Percentiles rank a stretch among this genome's conserved stretches.
Evolutionary conservation across 768 basidiomycete genomes (phyloP).

Genomic region (Amanita fuliginea): DNA sequence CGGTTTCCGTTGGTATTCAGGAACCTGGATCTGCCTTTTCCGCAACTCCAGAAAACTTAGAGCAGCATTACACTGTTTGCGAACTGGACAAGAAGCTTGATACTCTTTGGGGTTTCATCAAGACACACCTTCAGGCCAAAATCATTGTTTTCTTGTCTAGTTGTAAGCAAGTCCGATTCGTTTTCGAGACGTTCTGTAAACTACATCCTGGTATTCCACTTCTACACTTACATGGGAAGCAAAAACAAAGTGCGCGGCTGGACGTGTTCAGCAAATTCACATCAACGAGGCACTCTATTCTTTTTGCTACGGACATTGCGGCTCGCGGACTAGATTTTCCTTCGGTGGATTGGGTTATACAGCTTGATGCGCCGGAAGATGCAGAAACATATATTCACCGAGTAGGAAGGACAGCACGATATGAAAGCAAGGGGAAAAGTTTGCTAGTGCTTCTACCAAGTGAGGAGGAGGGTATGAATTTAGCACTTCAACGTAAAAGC

Average conservation of each 20-base stretch:
- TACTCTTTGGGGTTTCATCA: slow-evolving; percentile 89
- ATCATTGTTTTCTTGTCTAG: slow-evolving; percentile 89
- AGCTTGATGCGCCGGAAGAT: slow-evolving; percentile 94
- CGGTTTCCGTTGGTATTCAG: slow-evolving; percentile 60
- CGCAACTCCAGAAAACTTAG: slow-evolving; percentile 66
- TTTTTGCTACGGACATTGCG: slow-evolving; percentile 95
- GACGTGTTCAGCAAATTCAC: slow-evolving; percentile 80
- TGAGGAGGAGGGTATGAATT: slow-evolving; percentile 87
- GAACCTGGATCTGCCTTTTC: slow-evolving; percentile 32
- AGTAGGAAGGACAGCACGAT: slow-evolving; percentile 90
- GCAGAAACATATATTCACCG: slow-evolving; percentile 97
- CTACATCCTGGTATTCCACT: slow-evolving; percentile 91
- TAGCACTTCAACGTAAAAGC: slow-evolving; percentile 58
- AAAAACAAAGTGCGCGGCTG: slow-evolving; percentile 86
- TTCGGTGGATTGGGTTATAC: slow-evolving; percentile 92
- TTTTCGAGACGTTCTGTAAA: slow-evolving; percentile 90
- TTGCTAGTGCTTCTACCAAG: slow-evolving; percentile 77
- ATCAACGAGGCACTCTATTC: slow-evolving; percentile 66
- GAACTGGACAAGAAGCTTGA: slow-evolving; percentile 83
- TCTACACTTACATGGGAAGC: slow-evolving; percentile 93
- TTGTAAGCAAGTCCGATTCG: slow-evolving; percentile 95
- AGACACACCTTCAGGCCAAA: slow-evolving; percentile 85
- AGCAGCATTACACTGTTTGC: slow-evolving; percentile 83
- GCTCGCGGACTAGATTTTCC: slow-evolving; percentile 96
- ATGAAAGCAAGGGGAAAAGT: slow-evolving; percentile 82